A percentile compares a stretch with the other conserved stretches of the same genome.
Conservation (phyloP, 169 alveolate genomes). For the Babesia microti region DNA sequence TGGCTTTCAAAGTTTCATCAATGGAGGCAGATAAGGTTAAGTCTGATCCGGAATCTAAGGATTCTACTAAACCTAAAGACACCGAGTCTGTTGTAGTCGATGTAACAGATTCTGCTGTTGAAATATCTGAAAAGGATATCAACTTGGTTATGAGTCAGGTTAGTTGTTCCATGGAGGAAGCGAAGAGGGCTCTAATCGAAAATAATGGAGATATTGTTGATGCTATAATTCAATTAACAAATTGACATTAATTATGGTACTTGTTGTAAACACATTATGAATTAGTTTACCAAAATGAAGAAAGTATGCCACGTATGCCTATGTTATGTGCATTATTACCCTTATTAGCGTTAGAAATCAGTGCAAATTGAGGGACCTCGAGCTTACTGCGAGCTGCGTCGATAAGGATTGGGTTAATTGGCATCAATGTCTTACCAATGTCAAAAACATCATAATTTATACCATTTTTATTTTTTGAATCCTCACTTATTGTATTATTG, state of each 20-base stretch:
- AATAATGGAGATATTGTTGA: constrained; percentile 77
- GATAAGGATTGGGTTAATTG: constrained; percentile 32
- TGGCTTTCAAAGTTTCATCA: constrained; percentile 7
- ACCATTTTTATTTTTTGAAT: too few species aligned
- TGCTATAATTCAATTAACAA: constrained; percentile 69
- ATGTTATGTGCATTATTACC: constrained; percentile 6
- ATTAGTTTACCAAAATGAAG: background rate
- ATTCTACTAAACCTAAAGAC: constrained; percentile 12
- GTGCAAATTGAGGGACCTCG: constrained; percentile 28
- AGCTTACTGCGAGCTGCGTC: constrained; percentile 44
- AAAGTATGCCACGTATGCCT: background rate
- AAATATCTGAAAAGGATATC: constrained; percentile 46
- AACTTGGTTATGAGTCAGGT: constrained; percentile 80
- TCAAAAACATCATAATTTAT: too few species aligned
- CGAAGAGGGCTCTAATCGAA: constrained; percentile 71
- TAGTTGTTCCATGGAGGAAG: constrained; percentile 74
- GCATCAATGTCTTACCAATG: constrained; percentile 17
- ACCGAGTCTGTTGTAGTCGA: constrained; percentile 7
- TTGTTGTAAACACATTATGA: background rate
- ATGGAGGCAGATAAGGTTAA: constrained; percentile 1
- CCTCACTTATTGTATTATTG: too few species aligned
- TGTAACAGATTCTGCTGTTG: constrained; percentile 7
- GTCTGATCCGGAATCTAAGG: constrained; percentile 11
- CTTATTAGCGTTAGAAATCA: constrained; percentile 9
- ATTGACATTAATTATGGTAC: constrained; percentile 1